Evolutionary conservation across 2,329 filamentous ascomycete genomes (phyloP).

Genomic region (Colletotrichum agaves): DNA sequence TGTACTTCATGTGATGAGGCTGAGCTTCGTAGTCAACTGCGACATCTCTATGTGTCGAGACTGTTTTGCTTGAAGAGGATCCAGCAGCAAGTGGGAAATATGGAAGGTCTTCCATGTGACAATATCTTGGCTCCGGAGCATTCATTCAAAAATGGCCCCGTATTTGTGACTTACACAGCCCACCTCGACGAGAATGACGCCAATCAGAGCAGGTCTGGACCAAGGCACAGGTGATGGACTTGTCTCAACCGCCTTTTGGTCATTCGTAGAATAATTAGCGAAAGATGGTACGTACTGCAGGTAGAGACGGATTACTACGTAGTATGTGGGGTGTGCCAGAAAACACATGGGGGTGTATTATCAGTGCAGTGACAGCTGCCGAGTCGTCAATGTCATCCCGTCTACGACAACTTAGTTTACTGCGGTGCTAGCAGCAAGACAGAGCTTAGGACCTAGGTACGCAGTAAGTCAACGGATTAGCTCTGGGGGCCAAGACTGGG

Average conservation of each 20-base stretch:
- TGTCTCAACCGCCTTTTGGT: neutral
- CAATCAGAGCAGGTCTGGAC: constrained; percentile 16
- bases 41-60: neutral
- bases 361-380: constrained; percentile 23
- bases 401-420: neutral
- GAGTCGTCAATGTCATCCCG: constrained; percentile 11
- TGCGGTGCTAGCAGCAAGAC: neutral
- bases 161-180: constrained; percentile 13
- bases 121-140: constrained; percentile 11
- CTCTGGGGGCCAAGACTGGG: constrained; percentile 5
- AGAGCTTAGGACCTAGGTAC: no score
- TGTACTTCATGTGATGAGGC: constrained; percentile 1
- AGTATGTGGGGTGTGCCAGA: constrained; percentile 24
- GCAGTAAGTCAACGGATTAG: neutral
- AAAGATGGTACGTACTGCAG: no score
- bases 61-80: neutral
- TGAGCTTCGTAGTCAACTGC: neutral
- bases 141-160: neutral
- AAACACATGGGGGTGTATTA: constrained; percentile 28
- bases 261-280: constrained; percentile 9
- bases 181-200: neutral
- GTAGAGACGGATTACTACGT: no score
- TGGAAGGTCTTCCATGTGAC: neutral
- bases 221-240: constrained; percentile 7
- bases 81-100: constrained; percentile 4